Base-by-base conservation (phyloP, 768 basidiomycete genomes). In the Tulasnella sp. region DNA sequence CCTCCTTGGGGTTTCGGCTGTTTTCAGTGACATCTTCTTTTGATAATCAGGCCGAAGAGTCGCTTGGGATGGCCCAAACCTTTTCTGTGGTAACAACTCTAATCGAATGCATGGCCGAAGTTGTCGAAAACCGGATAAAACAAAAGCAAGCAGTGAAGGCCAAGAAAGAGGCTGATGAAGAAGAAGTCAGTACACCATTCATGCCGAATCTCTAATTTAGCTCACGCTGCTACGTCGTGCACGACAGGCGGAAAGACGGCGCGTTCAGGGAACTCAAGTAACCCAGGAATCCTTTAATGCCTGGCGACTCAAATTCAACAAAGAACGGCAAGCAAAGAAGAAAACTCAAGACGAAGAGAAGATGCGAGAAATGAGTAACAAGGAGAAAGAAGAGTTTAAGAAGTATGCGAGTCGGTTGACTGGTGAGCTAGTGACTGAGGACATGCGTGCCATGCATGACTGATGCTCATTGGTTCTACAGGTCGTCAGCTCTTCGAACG, bases 21-120 rank as follows among this genome's bases (percentile, higher is more conserved):
- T 76, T 74, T 77, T 19, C 52, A 77, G 31, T 77, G 75, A 9
- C 39, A 12, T 78, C 19, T 19, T 31, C 9, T 25, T 2, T 58
- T 34, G 1, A 5, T 64, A 15, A 2, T 11, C 14, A 93, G 91
- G 93, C 92, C 75, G 88, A 91, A 81, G 94, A 96, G 81, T 95
- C 93, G 82, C 80, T 94, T 29, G 94, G 94, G 58, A 96, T 96
- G 91, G 96, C 97, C 2, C 98, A 99, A 96, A 96, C 96, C 22
- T 99, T 97, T 81, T 95, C 97, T 0, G 86, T 99, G 22, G 91
- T 95, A 14, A 91, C 93, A 0, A 91, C 92, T 80, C 87, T 97
- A 67, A 87, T 92, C 79, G 96, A 98, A 83, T 86, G 89, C 71
- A 84, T 98, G 19, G 88, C 90, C 5, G 80, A 81, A 22, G 83